Evolutionary conservation across 2,329 filamentous ascomycete species (phyloP).

Genomic region (Xylariaceae sp.): DNA sequence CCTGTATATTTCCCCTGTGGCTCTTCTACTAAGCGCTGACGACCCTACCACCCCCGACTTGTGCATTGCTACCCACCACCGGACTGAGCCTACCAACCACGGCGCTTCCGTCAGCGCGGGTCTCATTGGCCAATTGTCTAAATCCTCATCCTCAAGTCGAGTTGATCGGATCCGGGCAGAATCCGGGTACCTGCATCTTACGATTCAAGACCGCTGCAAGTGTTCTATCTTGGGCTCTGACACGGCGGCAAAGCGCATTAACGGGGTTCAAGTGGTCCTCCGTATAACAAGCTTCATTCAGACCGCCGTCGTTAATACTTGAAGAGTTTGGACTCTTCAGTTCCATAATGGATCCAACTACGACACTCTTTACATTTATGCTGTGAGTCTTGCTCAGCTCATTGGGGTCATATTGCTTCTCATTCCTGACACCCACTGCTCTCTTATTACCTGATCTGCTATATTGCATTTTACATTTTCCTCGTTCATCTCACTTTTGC

Average conservation of each 20-base stretch:
- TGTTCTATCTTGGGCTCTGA: slow-evolving; percentile 21
- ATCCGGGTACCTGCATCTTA: slow-evolving; percentile 19
- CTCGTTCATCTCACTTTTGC: slow-evolving; percentile 29
- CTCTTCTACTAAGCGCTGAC: slow-evolving; percentile 32
- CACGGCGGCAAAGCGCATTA: slow-evolving; percentile 20
- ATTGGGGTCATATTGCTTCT: slow-evolving; percentile 27
- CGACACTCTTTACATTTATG: slow-evolving; percentile 72
- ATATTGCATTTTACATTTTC: slow-evolving; percentile 4
- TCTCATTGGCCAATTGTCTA: slow-evolving; percentile 30
- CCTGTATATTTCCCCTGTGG: slow-evolving; percentile 21
- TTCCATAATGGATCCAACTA: slow-evolving; percentile 61
- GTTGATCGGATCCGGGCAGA: slow-evolving; percentile 20
- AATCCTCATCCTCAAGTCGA: slow-evolving; percentile 1
- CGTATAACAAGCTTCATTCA: too few relatives aligned
- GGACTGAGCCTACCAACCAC: slow-evolving; percentile 17
- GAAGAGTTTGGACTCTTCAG: background rate
- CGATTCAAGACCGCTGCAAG: slow-evolving; percentile 10
- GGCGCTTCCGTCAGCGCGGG: slow-evolving; percentile 35
- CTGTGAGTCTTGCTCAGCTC: slow-evolving; percentile 57
- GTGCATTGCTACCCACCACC: slow-evolving; percentile 10
- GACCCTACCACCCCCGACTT: slow-evolving; percentile 23
- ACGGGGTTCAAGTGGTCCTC: too few relatives aligned
- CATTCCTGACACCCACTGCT: slow-evolving; percentile 22
- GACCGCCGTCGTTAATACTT: slow-evolving; percentile 13
- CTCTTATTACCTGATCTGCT: too few relatives aligned